A percentile compares a stretch with the other conserved stretches of the same genome.
Evolutionary conservation across 2,329 filamentous ascomycete species (phyloP).

Genomic region (Neofusicoccum umdonicola): DNA sequence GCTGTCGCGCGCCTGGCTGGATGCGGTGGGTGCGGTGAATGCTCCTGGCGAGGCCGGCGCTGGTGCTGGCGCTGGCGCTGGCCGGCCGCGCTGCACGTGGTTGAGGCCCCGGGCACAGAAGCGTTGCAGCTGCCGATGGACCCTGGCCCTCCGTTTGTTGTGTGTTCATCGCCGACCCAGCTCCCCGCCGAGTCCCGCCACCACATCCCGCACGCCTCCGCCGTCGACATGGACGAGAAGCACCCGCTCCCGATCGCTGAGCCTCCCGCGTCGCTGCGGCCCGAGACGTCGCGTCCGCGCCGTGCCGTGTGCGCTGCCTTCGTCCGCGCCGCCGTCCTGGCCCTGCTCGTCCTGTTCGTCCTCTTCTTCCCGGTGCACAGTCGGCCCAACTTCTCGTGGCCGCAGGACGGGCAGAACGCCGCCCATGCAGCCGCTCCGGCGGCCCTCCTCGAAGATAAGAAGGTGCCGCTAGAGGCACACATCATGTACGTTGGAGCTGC

Average conservation of each 20-base stretch:
- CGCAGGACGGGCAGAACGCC: not conserved
- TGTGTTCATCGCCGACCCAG: not conserved
- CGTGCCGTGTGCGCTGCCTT: conserved; percentile 23
- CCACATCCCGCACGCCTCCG: not conserved
- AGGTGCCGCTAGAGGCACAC: conserved; percentile 83
- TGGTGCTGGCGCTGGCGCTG: too few relatives aligned
- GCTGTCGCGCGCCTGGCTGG: too few relatives aligned
- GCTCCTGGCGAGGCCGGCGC: too few relatives aligned
- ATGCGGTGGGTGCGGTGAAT: too few relatives aligned
- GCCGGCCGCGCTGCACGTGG: not conserved
- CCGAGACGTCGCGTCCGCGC: conserved; percentile 17
- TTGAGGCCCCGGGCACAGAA: not conserved
- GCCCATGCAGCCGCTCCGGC: not conserved
- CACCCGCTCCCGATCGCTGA: not conserved
- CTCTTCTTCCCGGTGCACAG: conserved; percentile 24
- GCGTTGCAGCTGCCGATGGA: not conserved
- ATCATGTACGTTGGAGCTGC: conserved; percentile 62
- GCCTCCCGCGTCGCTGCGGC: not conserved
- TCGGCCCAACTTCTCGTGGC: not conserved
- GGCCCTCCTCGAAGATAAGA: conserved; percentile 20
- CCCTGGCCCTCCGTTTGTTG: not conserved
- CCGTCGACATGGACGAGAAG: conserved; percentile 17
- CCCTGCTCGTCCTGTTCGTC: conserved; percentile 27
- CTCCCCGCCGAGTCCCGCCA: not conserved
- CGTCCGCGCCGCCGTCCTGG: conserved; percentile 27